Evolutionary conservation across 2,329 filamentous ascomycete genomes (phyloP), one percentile per base, ranked within the genome.

Genomic region (Pyricularia sp.): DNA sequence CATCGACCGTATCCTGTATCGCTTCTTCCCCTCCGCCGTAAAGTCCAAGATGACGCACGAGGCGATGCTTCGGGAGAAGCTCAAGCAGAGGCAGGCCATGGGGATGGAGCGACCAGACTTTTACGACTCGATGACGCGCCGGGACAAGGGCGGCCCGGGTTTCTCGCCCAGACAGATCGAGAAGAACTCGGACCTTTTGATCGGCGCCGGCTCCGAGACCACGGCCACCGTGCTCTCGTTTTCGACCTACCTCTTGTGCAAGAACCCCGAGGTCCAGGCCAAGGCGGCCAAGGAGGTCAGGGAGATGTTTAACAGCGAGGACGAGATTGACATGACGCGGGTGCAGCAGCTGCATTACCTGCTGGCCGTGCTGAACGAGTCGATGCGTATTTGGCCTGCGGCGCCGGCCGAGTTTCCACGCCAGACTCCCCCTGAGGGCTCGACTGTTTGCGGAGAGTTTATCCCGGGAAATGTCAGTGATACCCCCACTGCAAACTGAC

Each of bases 131-230:
- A 70, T 72, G 69, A 30, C 70, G 2, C 14, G 64, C 28, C 5
- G 10, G 28, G 31, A 65, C 28, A 30, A 30, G 28, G 11, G 12
- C 11, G 28, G 31, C 7, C 1, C 20, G 1, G 12, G 28, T 7
- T 33, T 65, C 28, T n/a, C 64, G 14, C 12, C 20, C 12, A 26
- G 17, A 12, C 5, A 28, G 14, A 64, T 71, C 30, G 33, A 25
- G 14, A 64, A 12, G 55, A 68, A 68, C n/a, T 36, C 65, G 2
- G 28, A 70, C 14, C 71, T 77, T 12, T 72, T 81, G 7, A 76
- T 85, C 58, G 74, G 81, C 20, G 83, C 82, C 6, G 83, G 84
- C 4, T 82, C 80, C 3, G 84, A 86, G 72, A 86, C 83, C 4
- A 84, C 83, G 0, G 81, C 83, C 0, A 84, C 82, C 0, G 74